Conservation (phyloP, 2,329 filamentous ascomycete species). For the Fusarium sp. region DNA sequence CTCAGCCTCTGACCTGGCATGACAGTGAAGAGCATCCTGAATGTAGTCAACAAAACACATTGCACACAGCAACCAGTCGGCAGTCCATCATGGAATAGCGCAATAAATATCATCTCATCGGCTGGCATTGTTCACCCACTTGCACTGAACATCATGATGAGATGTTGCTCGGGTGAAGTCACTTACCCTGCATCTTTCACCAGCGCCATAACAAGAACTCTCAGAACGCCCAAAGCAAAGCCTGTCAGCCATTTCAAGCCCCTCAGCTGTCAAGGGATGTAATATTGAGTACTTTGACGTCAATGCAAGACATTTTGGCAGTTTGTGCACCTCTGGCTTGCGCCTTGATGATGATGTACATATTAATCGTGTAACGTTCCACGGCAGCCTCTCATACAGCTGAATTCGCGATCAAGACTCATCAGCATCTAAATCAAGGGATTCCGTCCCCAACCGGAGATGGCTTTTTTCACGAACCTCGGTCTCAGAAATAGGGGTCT, state of each 20-base stretch:
- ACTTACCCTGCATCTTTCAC: background rate
- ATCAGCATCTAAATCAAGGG: background rate
- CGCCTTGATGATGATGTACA: background rate
- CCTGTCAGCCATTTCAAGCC: background rate
- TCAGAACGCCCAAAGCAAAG: background rate
- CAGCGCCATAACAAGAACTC: background rate
- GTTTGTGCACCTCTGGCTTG: background rate
- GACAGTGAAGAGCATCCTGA: background rate
- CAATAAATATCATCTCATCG: background rate
- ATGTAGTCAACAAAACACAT: too few relatives aligned
- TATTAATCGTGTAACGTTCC: constrained; percentile 1
- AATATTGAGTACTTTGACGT: background rate
- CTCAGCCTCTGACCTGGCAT: background rate
- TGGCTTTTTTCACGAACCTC: background rate
- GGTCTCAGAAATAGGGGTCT: background rate
- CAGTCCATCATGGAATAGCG: rapidly evolving
- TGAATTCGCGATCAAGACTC: background rate
- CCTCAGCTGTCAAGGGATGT: background rate
- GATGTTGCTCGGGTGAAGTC: background rate
- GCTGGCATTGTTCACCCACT: background rate
- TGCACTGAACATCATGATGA: background rate
- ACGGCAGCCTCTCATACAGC: background rate
- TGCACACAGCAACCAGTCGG: rapidly evolving
- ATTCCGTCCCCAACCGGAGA: background rate
- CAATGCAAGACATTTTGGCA: background rate